Conservation (phyloP, 768 basidiomycete species). For the Pulveroboletus sp. region DNA sequence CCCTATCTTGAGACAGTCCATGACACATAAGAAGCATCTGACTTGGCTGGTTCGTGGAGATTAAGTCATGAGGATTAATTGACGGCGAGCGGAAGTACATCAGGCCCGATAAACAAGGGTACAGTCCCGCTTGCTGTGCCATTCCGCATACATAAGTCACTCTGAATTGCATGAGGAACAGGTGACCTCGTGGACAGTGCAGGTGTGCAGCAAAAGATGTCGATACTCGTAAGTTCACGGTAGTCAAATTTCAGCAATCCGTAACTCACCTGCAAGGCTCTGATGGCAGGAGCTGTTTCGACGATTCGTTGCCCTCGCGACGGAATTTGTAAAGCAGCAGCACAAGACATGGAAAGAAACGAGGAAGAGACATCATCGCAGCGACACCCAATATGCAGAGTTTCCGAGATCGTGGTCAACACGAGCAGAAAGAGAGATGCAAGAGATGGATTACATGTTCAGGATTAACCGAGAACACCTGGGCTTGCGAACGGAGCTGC, state of each 20-base stretch:
- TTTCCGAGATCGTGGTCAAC: conserved; percentile 27
- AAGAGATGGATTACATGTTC: conserved; percentile 25
- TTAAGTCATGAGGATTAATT: conserved; percentile 17
- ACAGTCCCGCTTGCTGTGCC: conserved; percentile 19
- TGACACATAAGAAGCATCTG: background rate
- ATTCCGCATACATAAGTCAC: conserved; percentile 25
- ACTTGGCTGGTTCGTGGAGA: conserved; percentile 12
- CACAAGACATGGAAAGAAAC: conserved; percentile 17
- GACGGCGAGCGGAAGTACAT: conserved; percentile 8
- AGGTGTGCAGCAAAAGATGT: conserved; percentile 24
- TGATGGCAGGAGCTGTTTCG: conserved; percentile 22
- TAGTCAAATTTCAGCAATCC: conserved; percentile 5
- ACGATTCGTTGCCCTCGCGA: conserved; percentile 21
- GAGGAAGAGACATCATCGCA: conserved; percentile 4
- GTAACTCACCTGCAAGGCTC: conserved; percentile 15
- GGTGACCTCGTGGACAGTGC: conserved; percentile 24
- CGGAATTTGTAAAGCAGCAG: conserved; percentile 22
- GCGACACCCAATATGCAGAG: conserved; percentile 16
- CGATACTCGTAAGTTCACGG: conserved; percentile 27
- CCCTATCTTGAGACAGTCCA: background rate
- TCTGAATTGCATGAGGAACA: conserved; percentile 11
- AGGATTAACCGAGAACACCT: conserved; percentile 12
- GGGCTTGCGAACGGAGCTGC: conserved; percentile 7
- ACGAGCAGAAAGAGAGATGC: conserved; percentile 23
- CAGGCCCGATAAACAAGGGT: conserved; percentile 17